phyloP scores from a whole-genome alignment of 2,329 filamentous ascomycete species.

The Lomentospora prolificans region DNA sequence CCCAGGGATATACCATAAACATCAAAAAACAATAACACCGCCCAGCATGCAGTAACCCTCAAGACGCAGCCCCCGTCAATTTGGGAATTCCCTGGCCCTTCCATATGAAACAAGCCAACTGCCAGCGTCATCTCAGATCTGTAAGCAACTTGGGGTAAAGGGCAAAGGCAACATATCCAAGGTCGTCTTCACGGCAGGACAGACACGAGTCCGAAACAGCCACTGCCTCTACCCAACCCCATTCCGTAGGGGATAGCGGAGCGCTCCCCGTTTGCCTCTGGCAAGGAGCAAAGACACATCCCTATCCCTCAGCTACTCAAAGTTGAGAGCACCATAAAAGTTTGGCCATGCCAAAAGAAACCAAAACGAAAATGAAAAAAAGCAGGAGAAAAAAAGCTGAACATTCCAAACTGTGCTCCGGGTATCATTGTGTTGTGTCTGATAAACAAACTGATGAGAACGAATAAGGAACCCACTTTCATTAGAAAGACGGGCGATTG shows the following conservation, averaged over 20 bases:
- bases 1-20: not conserved
- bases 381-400: slow-evolving; percentile 4
- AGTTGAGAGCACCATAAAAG: not conserved
- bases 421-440: slow-evolving; percentile 9
- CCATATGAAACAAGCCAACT: not conserved
- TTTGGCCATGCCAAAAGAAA: not conserved
- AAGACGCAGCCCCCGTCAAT: not conserved
- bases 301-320: not conserved
- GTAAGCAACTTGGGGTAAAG: not conserved
- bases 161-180: too few relatives aligned
- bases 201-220: too few relatives aligned
- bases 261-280: not conserved
- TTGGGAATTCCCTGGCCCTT: not conserved
- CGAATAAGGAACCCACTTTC: slow-evolving; percentile 3
- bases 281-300: not conserved
- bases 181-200: too few relatives aligned
- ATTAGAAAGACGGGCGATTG: too few relatives aligned
- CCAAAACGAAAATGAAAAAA: not conserved
- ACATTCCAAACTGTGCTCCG: slow-evolving; percentile 5
- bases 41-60: slow-evolving; percentile 8
- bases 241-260: too few relatives aligned
- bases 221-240: too few relatives aligned
- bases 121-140: not conserved
- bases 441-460: slow-evolving; percentile 3
- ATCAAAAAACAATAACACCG: slow-evolving; percentile 5